These are phyloP conservation scores for Coleophoma crateriformis DNA, from an alignment of 2,329 filamentous ascomycete species.

Conservation along the genomic window DNA sequence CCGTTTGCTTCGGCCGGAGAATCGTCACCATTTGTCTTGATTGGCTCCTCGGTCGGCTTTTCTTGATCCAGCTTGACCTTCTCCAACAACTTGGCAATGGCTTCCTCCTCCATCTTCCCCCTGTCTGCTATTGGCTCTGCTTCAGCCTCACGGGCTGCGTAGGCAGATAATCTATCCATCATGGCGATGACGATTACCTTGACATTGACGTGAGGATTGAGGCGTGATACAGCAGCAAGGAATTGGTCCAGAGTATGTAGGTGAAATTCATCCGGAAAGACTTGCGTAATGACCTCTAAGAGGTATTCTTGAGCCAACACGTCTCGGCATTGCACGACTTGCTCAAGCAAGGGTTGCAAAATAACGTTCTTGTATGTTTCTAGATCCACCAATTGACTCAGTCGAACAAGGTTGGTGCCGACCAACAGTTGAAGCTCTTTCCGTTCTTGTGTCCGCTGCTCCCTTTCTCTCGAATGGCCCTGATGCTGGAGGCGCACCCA, in stretches of 20 bases:
- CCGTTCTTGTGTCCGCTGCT: conserved; percentile 87
- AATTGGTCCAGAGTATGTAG: conserved; percentile 95
- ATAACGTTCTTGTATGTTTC: conserved; percentile 92
- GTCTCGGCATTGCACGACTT: conserved; percentile 96
- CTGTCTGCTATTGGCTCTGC: conserved; percentile 65
- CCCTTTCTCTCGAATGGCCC: conserved; percentile 89
- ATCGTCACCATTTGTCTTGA: conserved; percentile 24
- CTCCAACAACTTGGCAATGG: conserved; percentile 71
- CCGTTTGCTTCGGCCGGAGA: conserved; percentile 30
- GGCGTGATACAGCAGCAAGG: conserved; percentile 81
- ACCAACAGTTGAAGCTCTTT: conserved; percentile 94
- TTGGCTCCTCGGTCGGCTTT: conserved; percentile 15
- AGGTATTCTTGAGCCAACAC: conserved; percentile 96
- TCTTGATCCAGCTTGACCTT: conserved; percentile 68
- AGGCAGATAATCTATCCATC: conserved; percentile 93
- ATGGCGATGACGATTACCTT: conserved; percentile 97
- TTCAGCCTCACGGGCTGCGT: conserved; percentile 83
- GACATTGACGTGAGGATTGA: conserved; percentile 96
- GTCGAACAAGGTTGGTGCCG: conserved; percentile 88
- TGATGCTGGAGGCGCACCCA: conserved; percentile 98
- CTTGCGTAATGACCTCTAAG: conserved; percentile 95
- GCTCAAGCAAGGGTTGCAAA: conserved; percentile 81
- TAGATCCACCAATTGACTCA: conserved; percentile 93
- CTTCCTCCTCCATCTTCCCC: conserved; percentile 77
- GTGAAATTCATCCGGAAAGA: conserved; percentile 98